Conservation (phyloP, 225 moss, liverwort and hornwort genomes). For the Ulota crispa region DNA sequence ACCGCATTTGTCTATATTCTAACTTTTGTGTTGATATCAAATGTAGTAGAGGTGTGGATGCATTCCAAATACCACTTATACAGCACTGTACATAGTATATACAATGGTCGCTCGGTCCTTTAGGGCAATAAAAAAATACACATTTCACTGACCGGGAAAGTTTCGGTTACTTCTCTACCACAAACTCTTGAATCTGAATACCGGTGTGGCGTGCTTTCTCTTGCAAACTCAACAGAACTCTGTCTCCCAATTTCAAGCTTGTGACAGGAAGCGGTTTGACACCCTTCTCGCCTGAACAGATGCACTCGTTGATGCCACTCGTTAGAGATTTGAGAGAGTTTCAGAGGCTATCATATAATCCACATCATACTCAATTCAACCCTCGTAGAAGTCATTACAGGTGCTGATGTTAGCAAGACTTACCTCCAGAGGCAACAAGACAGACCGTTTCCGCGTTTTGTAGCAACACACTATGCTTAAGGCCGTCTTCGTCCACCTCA, state of each 20-base stretch:
- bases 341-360: neutral
- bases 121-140: neutral
- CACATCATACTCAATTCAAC: neutral
- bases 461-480: slow-evolving; percentile 69
- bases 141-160: neutral
- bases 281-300: slow-evolving; percentile 32
- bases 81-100: too few relatives aligned
- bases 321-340: neutral
- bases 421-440: slow-evolving; percentile 61
- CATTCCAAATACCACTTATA: too few relatives aligned
- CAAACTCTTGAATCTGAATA: slow-evolving; percentile 70
- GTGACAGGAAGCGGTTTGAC: slow-evolving; percentile 70
- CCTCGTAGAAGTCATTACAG: neutral
- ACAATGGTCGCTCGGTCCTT: too few relatives aligned
- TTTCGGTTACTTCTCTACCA: slow-evolving; percentile 37
- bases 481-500: slow-evolving; percentile 71
- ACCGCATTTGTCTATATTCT: too few relatives aligned
- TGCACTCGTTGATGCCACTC: neutral
- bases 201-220: slow-evolving; percentile 84
- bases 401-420: slow-evolving; percentile 40
- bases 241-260: slow-evolving; percentile 71
- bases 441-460: slow-evolving; percentile 97
- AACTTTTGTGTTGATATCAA: too few relatives aligned
- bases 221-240: slow-evolving; percentile 66
- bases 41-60: too few relatives aligned